Evolutionary conservation across 768 basidiomycete genomes (phyloP).

Genomic region (Kwoniella pini): DNA sequence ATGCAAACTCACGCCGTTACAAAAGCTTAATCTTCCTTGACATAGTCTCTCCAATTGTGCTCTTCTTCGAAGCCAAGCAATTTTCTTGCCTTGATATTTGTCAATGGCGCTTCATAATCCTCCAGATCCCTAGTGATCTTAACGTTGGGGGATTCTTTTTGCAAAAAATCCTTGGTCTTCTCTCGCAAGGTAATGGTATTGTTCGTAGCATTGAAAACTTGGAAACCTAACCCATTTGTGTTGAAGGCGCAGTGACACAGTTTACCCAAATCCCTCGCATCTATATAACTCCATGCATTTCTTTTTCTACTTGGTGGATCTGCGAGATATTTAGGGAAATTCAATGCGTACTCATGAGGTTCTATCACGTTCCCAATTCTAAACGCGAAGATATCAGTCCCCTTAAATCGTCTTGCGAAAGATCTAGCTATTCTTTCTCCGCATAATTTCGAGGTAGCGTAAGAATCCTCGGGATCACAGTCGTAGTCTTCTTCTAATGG

Average conservation of each 20-base stretch:
- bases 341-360: conserved; percentile 48
- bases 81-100: conserved; percentile 46
- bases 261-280: conserved; percentile 51
- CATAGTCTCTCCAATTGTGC: conserved; percentile 46
- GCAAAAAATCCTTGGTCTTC: conserved; percentile 37
- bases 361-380: conserved; percentile 50
- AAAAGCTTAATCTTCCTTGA: conserved; percentile 13
- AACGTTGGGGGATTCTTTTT: conserved; percentile 30
- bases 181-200: conserved; percentile 38
- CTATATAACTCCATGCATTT: conserved; percentile 53
- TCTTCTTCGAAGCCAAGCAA: conserved; percentile 51
- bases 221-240: conserved; percentile 47
- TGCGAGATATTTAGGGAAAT: conserved; percentile 42
- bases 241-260: conserved; percentile 45
- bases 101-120: conserved; percentile 49
- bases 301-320: conserved; percentile 45
- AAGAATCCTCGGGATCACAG: conserved; percentile 40
- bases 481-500: conserved; percentile 48
- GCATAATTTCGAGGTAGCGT: conserved; percentile 46
- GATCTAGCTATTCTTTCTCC: conserved; percentile 47
- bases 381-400: conserved; percentile 46
- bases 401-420: conserved; percentile 37
- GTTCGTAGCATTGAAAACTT: conserved; percentile 53
- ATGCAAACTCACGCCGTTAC: neutral
- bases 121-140: conserved; percentile 44